Evolutionary conservation across 805 yeast genomes (phyloP), one percentile per base, ranked within the genome.

Genomic region (Sugiyamaella qingdaonensis): DNA sequence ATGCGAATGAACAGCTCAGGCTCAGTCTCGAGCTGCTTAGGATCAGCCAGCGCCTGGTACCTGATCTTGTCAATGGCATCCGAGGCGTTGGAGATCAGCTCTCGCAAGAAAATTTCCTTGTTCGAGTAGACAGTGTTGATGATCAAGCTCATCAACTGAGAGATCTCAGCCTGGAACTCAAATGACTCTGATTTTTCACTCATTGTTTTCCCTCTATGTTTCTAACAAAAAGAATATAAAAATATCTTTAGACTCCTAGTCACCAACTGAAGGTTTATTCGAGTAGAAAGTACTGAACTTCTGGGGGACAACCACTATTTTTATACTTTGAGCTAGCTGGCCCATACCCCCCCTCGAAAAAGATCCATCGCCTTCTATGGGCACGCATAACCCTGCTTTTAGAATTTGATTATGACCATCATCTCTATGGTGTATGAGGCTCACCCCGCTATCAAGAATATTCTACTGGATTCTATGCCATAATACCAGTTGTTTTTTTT

Each of bases 61-160:
- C 99, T 86, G 73, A 94, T 89, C 77, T 94, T 94, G 78, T 94
- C 99, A 66, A 94, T 78, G 58, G 99, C 98, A 89, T 94, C 99
- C 51, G 98, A 91, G 59, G 97, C 97, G 77, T 94, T 94, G 61
- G 99, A 94, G 69, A 94, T 88, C 79, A 94, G 82, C 76, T 94
- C 99, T 87, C 99, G 92, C 70, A 94, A 80, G 85, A 94, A 94
- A 68, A 94, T 94, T 77, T 94, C 99, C 81, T 94, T 94, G 86
- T 94, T 94, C 52, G 99, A 94, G 78, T 94, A 94, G 68, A 94
- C 99, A 54, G 99, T 94, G 89, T 94, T 94, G 79, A 94, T 94
- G 90, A 94, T 89, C 82, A 94, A 85, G 76, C 97, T 89, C 98
- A 94, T 86, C 84, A 94, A 82, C 95, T 94, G 99, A 86, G 98